Conservation (phyloP, 768 basidiomycete species). For the Termitomyces sp. region DNA sequence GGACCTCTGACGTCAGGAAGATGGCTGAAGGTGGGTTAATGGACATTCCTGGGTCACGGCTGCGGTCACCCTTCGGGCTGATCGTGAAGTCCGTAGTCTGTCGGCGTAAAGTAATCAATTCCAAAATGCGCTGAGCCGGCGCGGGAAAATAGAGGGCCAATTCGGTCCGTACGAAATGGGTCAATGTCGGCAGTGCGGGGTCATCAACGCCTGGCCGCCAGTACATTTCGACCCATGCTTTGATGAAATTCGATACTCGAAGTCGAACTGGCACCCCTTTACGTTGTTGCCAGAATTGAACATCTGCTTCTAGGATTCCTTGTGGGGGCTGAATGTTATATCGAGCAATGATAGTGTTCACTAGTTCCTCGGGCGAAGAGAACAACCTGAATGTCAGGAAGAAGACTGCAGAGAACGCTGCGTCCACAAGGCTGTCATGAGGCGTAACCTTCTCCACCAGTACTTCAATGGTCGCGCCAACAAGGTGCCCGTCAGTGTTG, state of each 20-base stretch:
- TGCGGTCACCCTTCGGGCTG: slow-evolving; percentile 57
- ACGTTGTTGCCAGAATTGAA: slow-evolving; percentile 74
- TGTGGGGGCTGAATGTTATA: slow-evolving; percentile 75
- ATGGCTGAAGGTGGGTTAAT: slow-evolving; percentile 52
- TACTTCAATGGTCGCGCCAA: slow-evolving; percentile 84
- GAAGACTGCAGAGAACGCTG: slow-evolving; percentile 84
- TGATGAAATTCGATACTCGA: slow-evolving; percentile 89
- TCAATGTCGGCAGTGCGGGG: slow-evolving; percentile 50
- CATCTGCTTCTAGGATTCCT: slow-evolving; percentile 51
- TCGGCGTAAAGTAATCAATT: slow-evolving; percentile 54
- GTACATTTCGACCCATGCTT: slow-evolving; percentile 88
- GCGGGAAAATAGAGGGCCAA: slow-evolving; percentile 58
- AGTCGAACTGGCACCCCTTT: slow-evolving; percentile 90
- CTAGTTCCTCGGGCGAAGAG: slow-evolving; percentile 70
- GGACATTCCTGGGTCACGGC: slow-evolving; percentile 72
- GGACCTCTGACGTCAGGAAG: slow-evolving; percentile 58
- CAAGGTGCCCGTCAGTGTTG: slow-evolving; percentile 85
- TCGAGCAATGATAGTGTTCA: slow-evolving; percentile 71
- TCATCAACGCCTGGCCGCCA: slow-evolving; percentile 81
- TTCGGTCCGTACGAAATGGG: slow-evolving; percentile 58
- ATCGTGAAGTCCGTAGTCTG: slow-evolving; percentile 42
- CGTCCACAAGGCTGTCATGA: slow-evolving; percentile 85
- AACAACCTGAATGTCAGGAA: slow-evolving; percentile 95
- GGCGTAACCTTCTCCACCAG: slow-evolving; percentile 98
- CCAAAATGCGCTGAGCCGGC: slow-evolving; percentile 69